A percentile compares a stretch with the other conserved stretches of the same genome.
Evolutionary conservation across 495 filamentous ascomycete genomes (phyloP).

Genomic region (Neurospora sp.): DNA sequence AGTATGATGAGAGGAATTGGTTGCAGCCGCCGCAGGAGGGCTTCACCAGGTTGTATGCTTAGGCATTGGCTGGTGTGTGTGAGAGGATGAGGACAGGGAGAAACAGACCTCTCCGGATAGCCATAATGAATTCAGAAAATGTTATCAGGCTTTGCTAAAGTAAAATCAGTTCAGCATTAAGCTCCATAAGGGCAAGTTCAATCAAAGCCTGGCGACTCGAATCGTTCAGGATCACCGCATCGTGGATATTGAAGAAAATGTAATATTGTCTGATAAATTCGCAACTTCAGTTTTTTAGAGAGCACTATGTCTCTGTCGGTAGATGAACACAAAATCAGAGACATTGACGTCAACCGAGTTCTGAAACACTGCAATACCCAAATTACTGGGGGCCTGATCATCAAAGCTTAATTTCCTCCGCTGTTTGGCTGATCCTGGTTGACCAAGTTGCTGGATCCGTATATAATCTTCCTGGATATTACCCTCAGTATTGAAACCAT

Average conservation of each 20-base stretch:
- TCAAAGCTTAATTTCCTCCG: not conserved
- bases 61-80: not conserved
- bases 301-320: no score
- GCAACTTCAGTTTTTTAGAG: no score
- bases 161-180: not conserved
- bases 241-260: not conserved
- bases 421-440: not conserved
- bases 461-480: not conserved
- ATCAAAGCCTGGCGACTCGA: not conserved
- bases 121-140: not conserved
- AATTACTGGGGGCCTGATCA: not conserved
- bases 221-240: not conserved
- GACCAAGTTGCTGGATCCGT: not conserved
- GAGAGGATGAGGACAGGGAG: not conserved
- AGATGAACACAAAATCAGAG: not conserved
- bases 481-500: not conserved
- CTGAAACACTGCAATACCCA: not conserved
- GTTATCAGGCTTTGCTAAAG: not conserved
- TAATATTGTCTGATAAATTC: not conserved
- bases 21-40: conserved; percentile 71
- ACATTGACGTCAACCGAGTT: not conserved
- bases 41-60: conserved; percentile 54
- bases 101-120: not conserved
- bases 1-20: conserved; percentile 87
- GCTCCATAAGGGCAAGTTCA: not conserved